Conservation (phyloP, 2,329 filamentous ascomycete genomes). For the Pseudonectria buxi region DNA sequence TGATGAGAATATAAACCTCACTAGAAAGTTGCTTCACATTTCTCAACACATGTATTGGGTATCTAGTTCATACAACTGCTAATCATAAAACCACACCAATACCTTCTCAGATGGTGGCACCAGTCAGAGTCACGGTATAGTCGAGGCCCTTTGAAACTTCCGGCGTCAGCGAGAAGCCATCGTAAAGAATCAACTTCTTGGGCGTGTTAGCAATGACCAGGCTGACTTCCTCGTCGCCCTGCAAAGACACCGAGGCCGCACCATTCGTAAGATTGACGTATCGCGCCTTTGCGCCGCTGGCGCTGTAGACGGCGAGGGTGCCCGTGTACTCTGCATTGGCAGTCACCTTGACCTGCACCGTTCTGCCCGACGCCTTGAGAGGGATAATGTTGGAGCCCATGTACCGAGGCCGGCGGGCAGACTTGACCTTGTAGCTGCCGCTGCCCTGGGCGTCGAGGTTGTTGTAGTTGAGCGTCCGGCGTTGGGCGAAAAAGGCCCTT, state of each 20-base stretch:
- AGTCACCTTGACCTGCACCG: constrained; percentile 28
- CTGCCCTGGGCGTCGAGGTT: constrained; percentile 32
- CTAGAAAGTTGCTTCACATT: too few species aligned
- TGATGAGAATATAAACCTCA: too few species aligned
- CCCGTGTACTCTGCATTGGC: constrained; percentile 32
- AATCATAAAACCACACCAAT: too few species aligned
- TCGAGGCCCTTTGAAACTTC: constrained; percentile 33
- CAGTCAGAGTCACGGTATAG: constrained; percentile 30
- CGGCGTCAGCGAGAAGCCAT: constrained; percentile 32
- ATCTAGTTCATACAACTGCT: too few species aligned
- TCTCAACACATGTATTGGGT: too few species aligned
- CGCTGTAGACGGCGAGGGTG: constrained; percentile 31
- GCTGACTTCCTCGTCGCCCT: constrained; percentile 35
- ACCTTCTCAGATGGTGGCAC: constrained; percentile 17
- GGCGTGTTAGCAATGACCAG: constrained; percentile 45
- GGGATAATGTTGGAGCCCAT: constrained; percentile 46
- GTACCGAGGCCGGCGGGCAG: constrained; percentile 36
- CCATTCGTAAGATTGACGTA: constrained; percentile 29
- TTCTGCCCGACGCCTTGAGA: constrained; percentile 29
- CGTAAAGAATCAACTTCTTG: constrained; percentile 34
- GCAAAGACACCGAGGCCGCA: constrained; percentile 26
- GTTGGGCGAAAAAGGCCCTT: constrained; percentile 30
- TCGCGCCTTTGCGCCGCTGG: constrained; percentile 15
- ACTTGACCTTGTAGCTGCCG: constrained; percentile 36
- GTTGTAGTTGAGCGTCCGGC: constrained; percentile 32